Base-by-base conservation (phyloP, 176 grass and related monocot genomes). In the Alopecurus myosuroides region DNA sequence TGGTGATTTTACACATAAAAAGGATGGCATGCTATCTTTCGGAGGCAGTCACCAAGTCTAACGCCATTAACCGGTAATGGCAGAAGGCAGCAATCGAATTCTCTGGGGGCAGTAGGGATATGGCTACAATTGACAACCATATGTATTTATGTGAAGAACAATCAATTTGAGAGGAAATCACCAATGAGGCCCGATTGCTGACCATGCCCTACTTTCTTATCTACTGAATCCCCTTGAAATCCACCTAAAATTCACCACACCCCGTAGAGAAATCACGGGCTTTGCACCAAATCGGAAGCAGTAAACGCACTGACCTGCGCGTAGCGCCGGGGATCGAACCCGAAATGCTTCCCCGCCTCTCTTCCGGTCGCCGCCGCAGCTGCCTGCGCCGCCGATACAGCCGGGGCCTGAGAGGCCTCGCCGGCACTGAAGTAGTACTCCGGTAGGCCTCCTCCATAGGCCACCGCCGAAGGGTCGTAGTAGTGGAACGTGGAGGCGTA, bases 261-360 rank as follows among this genome's bases (percentile, higher is more conserved):
- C 17, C 22, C 4, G 44, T 41, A 4, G 60, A 85, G 46, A 20
- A 15, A 49, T 49, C 46, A 80, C n/a, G 28, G 48, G 5, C 9
- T 34, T 36, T 28, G 13, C 22, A 69, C 17, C 33, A 50, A 60
- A 84, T 68, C 0, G 58, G 50, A 22, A 61, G 39, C 75, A 40
- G n/a, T 39, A 6, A 46, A 64, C 23, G 44, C 31, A 51, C 80
- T 75, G 40, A 90, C 89, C 89, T 90, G 89, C 18, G 89, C 57
- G 69, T 90, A 90, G 80, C 57, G 80, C 20, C 80, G 80, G 33
- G 89, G 80, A 87, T 90, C 85, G 80, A 90, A 90, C 14, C 89
- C 89, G 33, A 84, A 87, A 14, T 90, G 67, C 68, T 76, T 87
- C 49, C 22, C 74, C 8, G 37, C 45, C 29, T 87, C 79, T 31